Percentiles rank a stretch among this genome's conserved stretches.
These are phyloP conservation scores for Candida maris DNA, from an alignment of 805 yeast genomes.

Conservation along the genomic window DNA sequence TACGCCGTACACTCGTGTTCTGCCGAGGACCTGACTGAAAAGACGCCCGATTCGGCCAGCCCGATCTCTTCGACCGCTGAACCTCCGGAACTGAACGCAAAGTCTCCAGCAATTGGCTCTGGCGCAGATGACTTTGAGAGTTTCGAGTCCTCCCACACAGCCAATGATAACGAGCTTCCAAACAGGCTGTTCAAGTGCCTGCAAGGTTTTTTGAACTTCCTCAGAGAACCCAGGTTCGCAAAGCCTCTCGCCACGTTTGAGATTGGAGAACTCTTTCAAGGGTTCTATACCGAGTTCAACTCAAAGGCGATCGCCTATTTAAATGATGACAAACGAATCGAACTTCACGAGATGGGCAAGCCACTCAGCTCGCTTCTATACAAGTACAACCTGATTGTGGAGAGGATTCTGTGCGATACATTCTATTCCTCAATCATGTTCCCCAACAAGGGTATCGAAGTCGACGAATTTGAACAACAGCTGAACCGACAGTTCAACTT, in stretches of 20 bases:
- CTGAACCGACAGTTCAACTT: constrained; percentile 25
- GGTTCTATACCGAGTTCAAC: constrained; percentile 30
- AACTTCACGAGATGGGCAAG: constrained; percentile 21
- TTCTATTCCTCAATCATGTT: constrained; percentile 32
- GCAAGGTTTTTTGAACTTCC: constrained; percentile 28
- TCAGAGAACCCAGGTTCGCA: constrained; percentile 35
- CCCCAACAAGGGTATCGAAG: constrained; percentile 28
- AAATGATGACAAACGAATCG: constrained; percentile 18
- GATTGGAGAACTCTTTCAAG: constrained; percentile 33
- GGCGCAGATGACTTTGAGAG: constrained; percentile 3
- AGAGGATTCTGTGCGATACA: constrained; percentile 31
- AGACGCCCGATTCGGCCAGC: background rate
- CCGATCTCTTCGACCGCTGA: constrained; percentile 1
- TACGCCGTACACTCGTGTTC: constrained; percentile 12
- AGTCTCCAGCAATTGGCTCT: constrained; percentile 10
- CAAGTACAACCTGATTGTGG: constrained; percentile 28
- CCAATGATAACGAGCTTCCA: constrained; percentile 27
- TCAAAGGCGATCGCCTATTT: constrained; percentile 16
- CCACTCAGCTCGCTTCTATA: constrained; percentile 16
- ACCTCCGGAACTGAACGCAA: background rate
- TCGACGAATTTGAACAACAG: constrained; percentile 29
- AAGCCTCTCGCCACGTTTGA: constrained; percentile 34
- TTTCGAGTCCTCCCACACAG: constrained; percentile 16
- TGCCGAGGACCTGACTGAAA: background rate
- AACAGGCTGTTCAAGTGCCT: constrained; percentile 20